These are phyloP conservation scores for Hanseniaspora nectarophila DNA, from an alignment of 805 yeast species.

Conservation along the genomic window DNA sequence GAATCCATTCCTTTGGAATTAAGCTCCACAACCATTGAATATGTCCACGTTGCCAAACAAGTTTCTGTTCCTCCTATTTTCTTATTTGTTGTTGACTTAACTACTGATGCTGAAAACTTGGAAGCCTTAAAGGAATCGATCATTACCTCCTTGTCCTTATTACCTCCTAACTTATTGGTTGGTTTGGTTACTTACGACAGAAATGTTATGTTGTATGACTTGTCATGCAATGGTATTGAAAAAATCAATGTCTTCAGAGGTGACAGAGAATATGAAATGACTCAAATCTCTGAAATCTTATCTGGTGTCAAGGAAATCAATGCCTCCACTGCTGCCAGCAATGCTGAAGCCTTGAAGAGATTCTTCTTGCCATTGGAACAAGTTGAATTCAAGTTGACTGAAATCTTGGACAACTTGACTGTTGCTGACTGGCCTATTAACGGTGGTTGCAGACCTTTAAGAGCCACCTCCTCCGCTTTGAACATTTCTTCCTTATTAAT, in stretches of 20 bases:
- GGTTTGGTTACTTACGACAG: constrained; percentile 81
- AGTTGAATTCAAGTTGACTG: constrained; percentile 74
- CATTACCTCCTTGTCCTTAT: constrained; percentile 57
- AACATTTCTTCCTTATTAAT: constrained; percentile 71
- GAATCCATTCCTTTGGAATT: constrained; percentile 76
- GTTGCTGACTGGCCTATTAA: constrained; percentile 84
- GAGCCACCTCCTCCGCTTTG: constrained; percentile 90
- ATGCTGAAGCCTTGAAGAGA: constrained; percentile 33
- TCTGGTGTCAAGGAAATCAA: constrained; percentile 37
- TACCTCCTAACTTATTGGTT: constrained; percentile 82
- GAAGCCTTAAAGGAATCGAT: constrained; percentile 72
- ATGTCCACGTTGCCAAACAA: constrained; percentile 60
- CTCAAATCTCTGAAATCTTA: constrained; percentile 50
- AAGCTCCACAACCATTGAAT: constrained; percentile 68
- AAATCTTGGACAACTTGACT: constrained; percentile 62
- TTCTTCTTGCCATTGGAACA: constrained; percentile 63
- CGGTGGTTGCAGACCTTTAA: constrained; percentile 68
- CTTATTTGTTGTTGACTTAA: constrained; percentile 72
- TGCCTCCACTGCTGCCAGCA: constrained; percentile 25
- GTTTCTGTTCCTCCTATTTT: constrained; percentile 77
- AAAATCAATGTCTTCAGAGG: constrained; percentile 81
- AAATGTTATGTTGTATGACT: constrained; percentile 80
- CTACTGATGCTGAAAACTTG: constrained; percentile 81
- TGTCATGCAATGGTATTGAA: constrained; percentile 53
- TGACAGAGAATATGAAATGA: constrained; percentile 59